Percentiles rank a stretch among this genome's conserved stretches.
phyloP scores from a whole-genome alignment of 345 rosid genomes.

The Rhodamnia argentea region DNA sequence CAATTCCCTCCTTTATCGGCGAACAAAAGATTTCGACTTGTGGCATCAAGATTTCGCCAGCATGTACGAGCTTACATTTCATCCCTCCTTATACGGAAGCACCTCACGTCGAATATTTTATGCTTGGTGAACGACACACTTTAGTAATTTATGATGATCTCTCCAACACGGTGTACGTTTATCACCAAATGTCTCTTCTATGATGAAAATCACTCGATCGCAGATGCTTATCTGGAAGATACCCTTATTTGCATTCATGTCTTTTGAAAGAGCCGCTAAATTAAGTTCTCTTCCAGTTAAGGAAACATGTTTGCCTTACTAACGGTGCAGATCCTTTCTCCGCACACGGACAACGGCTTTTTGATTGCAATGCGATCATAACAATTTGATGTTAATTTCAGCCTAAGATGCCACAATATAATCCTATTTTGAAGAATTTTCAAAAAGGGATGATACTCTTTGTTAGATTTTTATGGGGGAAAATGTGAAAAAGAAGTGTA shows the following conservation, averaged over 20 bases:
- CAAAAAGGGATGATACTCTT: not conserved
- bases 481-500: not conserved
- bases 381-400: not conserved
- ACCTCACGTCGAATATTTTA: not conserved
- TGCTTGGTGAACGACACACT: not conserved
- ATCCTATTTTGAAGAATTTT: not conserved
- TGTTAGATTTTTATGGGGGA: not conserved
- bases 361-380: not conserved
- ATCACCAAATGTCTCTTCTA: not conserved
- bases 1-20: not conserved
- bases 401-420: not conserved
- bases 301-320: not conserved
- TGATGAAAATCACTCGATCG: not conserved
- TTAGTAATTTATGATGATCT: not conserved
- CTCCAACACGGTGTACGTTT: not conserved
- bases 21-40: not conserved
- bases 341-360: not conserved
- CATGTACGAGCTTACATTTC: not conserved
- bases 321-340: not conserved
- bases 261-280: not conserved
- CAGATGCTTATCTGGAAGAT: not conserved
- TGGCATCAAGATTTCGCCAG: not conserved
- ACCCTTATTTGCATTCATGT: not conserved
- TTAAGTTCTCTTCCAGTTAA: not conserved
- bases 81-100: not conserved